phyloP scores from a whole-genome alignment of 345 rosid species.

The Carallia pectinifolia region DNA sequence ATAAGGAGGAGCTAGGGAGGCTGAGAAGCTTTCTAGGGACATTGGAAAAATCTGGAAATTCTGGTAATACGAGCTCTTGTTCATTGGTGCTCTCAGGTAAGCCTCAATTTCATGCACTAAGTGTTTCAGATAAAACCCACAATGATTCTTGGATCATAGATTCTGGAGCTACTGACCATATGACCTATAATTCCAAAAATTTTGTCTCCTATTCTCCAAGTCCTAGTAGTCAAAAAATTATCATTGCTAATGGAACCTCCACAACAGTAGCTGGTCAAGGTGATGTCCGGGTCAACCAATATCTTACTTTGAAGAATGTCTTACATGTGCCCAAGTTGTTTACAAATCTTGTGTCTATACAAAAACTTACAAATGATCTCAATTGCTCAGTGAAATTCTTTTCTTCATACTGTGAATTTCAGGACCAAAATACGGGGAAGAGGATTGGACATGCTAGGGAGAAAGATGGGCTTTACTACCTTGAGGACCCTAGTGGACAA shows the following conservation, averaged over 20 bases:
- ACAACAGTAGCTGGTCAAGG: not conserved
- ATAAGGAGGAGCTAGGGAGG: too few species aligned
- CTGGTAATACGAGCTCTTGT: not conserved
- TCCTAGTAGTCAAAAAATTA: not conserved
- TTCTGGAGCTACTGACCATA: not conserved
- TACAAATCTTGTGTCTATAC: not conserved
- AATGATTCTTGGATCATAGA: not conserved
- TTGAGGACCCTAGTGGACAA: too few species aligned
- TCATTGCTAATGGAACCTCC: not conserved
- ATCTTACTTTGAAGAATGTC: not conserved
- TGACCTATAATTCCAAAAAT: not conserved
- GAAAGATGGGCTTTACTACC: too few species aligned
- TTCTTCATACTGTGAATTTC: constrained; percentile 7
- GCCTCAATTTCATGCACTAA: not conserved
- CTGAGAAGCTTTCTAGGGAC: too few species aligned
- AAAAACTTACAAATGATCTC: not conserved
- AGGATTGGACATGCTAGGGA: too few species aligned
- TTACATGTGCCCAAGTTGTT: not conserved
- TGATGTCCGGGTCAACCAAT: not conserved
- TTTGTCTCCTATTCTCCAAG: not conserved
- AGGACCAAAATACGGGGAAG: not conserved
- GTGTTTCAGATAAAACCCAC: not conserved
- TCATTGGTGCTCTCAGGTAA: not conserved
- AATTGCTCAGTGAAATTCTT: not conserved
- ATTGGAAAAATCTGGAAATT: too few species aligned